A percentile compares a stretch with the other conserved stretches of the same genome.
Conservation (phyloP, 73 alveolate genomes). For the Paramecium octaurelia region DNA sequence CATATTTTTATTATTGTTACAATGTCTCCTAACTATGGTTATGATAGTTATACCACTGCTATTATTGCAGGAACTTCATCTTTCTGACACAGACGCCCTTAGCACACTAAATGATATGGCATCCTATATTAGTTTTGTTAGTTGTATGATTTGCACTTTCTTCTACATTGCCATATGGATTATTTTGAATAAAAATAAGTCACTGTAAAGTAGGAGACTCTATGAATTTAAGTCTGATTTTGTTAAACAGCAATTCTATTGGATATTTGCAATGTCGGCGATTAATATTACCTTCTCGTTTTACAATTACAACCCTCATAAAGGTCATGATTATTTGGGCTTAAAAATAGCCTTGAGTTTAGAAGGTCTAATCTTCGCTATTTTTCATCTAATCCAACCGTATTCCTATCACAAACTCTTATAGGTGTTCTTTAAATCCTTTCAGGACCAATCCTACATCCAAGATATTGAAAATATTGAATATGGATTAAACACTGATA, state of each 20-base stretch:
- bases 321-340: background rate
- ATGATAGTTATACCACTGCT: background rate
- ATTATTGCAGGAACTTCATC: background rate
- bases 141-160: background rate
- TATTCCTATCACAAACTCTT: background rate
- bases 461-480: background rate
- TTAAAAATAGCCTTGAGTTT: background rate
- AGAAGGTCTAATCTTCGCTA: background rate
- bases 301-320: background rate
- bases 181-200: background rate
- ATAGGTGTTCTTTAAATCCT: background rate
- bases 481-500: background rate
- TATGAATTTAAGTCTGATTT: background rate
- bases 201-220: background rate
- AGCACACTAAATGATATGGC: background rate
- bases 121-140: background rate
- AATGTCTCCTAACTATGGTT: background rate
- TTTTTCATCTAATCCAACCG: background rate
- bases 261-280: background rate
- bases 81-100: background rate
- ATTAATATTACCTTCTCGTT: background rate
- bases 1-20: background rate
- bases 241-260: background rate
- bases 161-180: background rate
- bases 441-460: background rate